These are phyloP conservation scores for Anthoceros angustus DNA, from an alignment of 225 moss, liverwort and hornwort genomes.

Conservation along the genomic window DNA sequence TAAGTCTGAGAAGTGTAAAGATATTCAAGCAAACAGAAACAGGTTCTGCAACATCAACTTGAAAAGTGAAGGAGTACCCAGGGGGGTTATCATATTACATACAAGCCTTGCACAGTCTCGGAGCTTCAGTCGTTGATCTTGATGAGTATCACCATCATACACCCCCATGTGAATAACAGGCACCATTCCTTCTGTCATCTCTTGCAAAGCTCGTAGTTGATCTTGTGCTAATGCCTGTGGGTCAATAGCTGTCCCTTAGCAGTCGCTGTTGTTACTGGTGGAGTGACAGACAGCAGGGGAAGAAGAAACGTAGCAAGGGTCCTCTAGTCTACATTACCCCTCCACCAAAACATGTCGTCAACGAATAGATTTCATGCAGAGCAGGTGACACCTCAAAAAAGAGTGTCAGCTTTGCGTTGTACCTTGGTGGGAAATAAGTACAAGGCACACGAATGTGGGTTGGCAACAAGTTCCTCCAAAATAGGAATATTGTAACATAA, in stretches of 20 bases:
- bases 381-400: background rate
- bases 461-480: conserved; percentile 51
- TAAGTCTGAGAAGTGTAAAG: too few relatives aligned
- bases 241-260: background rate
- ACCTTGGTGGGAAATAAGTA: conserved; percentile 93
- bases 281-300: too few relatives aligned
- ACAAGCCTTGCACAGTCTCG: conserved; percentile 78
- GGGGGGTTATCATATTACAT: conserved; percentile 6
- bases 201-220: conserved; percentile 55
- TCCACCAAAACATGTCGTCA: background rate
- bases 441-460: conserved; percentile 57
- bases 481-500: conserved; percentile 87
- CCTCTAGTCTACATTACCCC: too few relatives aligned
- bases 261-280: too few relatives aligned
- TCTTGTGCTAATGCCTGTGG: conserved; percentile 83
- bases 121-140: conserved; percentile 38
- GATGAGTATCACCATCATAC: conserved; percentile 85
- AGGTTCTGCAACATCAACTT: too few relatives aligned
- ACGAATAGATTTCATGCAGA: background rate
- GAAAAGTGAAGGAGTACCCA: too few relatives aligned
- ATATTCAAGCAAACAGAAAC: background rate
- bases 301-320: too few relatives aligned
- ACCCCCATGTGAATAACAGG: conserved; percentile 42
- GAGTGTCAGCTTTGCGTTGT: background rate
- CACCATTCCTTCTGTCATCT: conserved; percentile 30